Evolutionary conservation across 2,329 filamentous ascomycete genomes (phyloP), one percentile per base, ranked within the genome.

Genomic region (Colletotrichum echinochloae): DNA sequence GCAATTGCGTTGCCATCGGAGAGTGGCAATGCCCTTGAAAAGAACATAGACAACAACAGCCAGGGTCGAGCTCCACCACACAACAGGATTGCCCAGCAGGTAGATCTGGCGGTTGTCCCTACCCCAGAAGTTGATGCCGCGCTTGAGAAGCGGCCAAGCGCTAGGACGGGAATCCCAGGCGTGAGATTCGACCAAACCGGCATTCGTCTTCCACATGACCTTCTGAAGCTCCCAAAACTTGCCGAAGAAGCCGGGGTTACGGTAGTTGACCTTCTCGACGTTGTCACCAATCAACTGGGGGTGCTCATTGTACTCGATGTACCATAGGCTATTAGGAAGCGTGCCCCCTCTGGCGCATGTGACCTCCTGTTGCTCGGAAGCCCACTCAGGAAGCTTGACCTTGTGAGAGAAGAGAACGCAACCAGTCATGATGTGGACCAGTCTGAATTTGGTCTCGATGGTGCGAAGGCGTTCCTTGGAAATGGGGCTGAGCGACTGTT

Each of bases 71-170:
- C 90, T 91, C 91, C 93, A 98, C 96, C 96, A 99, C 75, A 98
- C 92, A 67, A 98, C 82, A 2, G 95, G 95, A 81, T 99, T 98
- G 65, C 96, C 96, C 66, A 98, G 91, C 26, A 99, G 91, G 81
- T 99, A 99, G 76, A 99, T 94, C 80, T 99, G 96, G 72, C 94
- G 94, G 81, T 97, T 88, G 77, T 98, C 88, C 77, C 92, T 94
- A 74, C 95, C 94, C 96, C 96, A 99, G 87, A 99, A 99, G 85
- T 99, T 99, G 87, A 99, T 99, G 77, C 96, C 96, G 73, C 96
- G 94, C 75, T 90, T 90, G 62, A 99, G 89, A 67, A 97, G 89
- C 28, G 96, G 96, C 96, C 96, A 99, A 8, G 94, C 95, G 41
- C 90, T 89, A 39, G 96, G 96, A 55, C 96, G 93, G 56, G 96